Evolutionary conservation across 2,329 filamentous ascomycete species (phyloP), one percentile per base, ranked within the genome.

Genomic region (Paraphaeosphaeria sporulosa): DNA sequence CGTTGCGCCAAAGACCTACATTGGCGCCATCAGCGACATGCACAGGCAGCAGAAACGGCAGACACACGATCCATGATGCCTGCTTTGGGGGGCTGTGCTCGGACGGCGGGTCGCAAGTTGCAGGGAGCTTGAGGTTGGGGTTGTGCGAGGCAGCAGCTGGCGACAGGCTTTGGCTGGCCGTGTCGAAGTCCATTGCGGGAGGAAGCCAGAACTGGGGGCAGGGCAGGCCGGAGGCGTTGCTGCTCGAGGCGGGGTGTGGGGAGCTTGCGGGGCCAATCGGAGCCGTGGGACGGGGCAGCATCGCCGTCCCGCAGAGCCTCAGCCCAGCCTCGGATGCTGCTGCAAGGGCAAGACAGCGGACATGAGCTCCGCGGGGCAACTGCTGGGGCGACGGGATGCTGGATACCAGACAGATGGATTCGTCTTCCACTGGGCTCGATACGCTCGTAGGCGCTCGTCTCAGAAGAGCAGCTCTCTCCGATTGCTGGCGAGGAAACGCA

Each of bases 1-100:
- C n/a, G 94, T 97, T 51, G 93, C 94, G 51, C 95, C 95, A 78
- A 97, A 99, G 57, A 98, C 84, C 92, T 72, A 52, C 19, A 21
- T 13, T 30, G 44, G 48, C 36, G 36, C 23, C 13, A 54, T 70
- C 15, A 61, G 40, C 48, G 57, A 57, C 19, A 52, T 30, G 15
- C 40, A 38, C 25, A n/a, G 19, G 23, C 25, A 44, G 47, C 36
- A 50, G n/a, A 32, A 38, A 27, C 38, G 25, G 38, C 38, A 48
- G 25, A 82, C 88, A 75, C 83, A 95, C 92, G 74, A 98, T 88
- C 94, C 94, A 98, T 80, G 94, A 90, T 64, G 93, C 86, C 75
- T 90, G 90, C 75, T 89, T 90, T 2, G 87, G 83, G 12, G 90
- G 88, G 59, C 90, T 89, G 49, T 86, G 85, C 12, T 89, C 85